These are phyloP conservation scores for Colletotrichum navitas DNA, from an alignment of 2,329 filamentous ascomycete species.

Conservation along the genomic window DNA sequence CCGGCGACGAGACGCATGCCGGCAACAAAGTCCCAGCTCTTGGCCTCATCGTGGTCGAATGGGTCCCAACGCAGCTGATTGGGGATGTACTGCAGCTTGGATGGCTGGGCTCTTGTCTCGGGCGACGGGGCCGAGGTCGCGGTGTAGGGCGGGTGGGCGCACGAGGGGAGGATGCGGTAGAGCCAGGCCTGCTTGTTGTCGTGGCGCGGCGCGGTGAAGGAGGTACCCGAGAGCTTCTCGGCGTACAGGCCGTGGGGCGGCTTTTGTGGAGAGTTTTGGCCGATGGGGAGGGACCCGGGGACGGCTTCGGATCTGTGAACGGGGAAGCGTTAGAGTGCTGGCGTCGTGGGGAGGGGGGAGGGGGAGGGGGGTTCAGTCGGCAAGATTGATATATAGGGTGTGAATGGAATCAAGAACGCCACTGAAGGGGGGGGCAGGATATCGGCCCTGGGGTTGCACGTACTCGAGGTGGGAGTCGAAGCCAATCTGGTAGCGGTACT, in stretches of 20 bases:
- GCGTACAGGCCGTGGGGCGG: slow-evolving; percentile 83
- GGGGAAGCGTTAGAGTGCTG: neutral
- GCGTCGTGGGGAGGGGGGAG: neutral
- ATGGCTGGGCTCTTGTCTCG: slow-evolving; percentile 39
- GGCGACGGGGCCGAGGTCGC: slow-evolving; percentile 53
- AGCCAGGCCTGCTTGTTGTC: slow-evolving; percentile 80
- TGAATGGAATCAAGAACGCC: neutral
- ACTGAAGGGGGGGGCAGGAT: neutral
- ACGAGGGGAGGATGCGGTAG: slow-evolving; percentile 76
- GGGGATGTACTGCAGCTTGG: slow-evolving; percentile 78
- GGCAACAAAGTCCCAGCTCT: slow-evolving; percentile 63
- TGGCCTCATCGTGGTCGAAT: slow-evolving; percentile 76
- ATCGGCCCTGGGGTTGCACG: slow-evolving; percentile 47
- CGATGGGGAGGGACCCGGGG: slow-evolving; percentile 78
- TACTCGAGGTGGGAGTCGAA: slow-evolving; percentile 84
- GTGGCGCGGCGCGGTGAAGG: slow-evolving; percentile 77
- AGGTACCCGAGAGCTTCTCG: slow-evolving; percentile 80
- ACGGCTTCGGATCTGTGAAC: slow-evolving; percentile 78
- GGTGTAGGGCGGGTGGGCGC: slow-evolving; percentile 69
- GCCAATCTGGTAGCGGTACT: slow-evolving; percentile 83
- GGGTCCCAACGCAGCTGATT: slow-evolving; percentile 86
- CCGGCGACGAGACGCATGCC: slow-evolving; percentile 80
- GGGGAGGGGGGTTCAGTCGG: neutral
- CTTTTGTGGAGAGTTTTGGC: slow-evolving; percentile 86
- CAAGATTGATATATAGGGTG: neutral